A percentile compares a stretch with the other conserved stretches of the same genome.
phyloP scores from a whole-genome alignment of 495 filamentous ascomycete species.

The Hypoxylon lienhwacheense region DNA sequence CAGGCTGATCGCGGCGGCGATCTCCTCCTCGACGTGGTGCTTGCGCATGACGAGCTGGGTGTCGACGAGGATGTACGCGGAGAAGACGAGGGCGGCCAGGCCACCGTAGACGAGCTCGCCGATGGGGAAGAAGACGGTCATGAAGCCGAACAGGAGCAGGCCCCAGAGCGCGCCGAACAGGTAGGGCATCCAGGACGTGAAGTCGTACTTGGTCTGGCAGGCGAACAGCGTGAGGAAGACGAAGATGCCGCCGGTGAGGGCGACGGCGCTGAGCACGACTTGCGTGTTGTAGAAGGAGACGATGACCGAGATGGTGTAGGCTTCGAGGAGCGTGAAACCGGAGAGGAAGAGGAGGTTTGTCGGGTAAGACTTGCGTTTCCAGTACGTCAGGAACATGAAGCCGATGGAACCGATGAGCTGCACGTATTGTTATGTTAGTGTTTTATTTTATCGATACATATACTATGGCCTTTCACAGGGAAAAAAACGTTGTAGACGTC shows the following conservation, averaged over 20 bases:
- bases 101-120: constrained; percentile 83
- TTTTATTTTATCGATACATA: constrained; percentile 2
- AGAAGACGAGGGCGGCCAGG: constrained; percentile 82
- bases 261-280: constrained; percentile 86
- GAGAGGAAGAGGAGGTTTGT: constrained; percentile 91
- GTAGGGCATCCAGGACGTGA: constrained; percentile 94
- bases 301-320: constrained; percentile 89
- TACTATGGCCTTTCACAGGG: constrained; percentile 5
- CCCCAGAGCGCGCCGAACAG: constrained; percentile 90
- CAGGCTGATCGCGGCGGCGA: constrained; percentile 90
- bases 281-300: constrained; percentile 79
- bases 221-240: constrained; percentile 90
- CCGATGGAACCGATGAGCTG: constrained; percentile 73
- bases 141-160: constrained; percentile 87
- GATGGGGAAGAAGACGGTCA: constrained; percentile 81
- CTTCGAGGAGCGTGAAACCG: constrained; percentile 88
- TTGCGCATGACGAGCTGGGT: constrained; percentile 93
- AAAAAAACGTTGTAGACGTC: not conserved
- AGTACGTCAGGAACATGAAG: constrained; percentile 88
- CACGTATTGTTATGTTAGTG: constrained; percentile 13
- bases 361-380: constrained; percentile 97
- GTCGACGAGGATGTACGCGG: constrained; percentile 90
- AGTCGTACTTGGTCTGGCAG: constrained; percentile 98
- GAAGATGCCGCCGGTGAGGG: constrained; percentile 92
- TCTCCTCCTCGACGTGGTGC: constrained; percentile 98